Evolutionary conservation across 192 early-diverging fungal species (phyloP).

Genomic region (Jimgerdemannia flammicorona): DNA sequence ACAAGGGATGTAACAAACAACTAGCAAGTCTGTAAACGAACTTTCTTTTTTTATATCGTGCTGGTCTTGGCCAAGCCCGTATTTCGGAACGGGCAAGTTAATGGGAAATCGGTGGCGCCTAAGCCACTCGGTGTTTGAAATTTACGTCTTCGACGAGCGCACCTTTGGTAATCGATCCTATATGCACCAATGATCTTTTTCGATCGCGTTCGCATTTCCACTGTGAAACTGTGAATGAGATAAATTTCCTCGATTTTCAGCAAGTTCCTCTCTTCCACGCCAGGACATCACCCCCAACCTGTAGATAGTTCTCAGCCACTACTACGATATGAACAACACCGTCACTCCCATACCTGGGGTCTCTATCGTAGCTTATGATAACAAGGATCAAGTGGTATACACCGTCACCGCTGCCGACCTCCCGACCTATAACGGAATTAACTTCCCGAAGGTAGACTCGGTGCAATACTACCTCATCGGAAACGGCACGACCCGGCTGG

Average conservation of each 20-base stretch:
- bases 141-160: neutral
- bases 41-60: no score
- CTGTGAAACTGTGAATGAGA: neutral
- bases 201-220: neutral
- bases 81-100: no score
- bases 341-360: neutral
- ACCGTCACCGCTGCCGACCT: neutral
- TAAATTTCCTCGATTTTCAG: neutral
- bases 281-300: neutral
- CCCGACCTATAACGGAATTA: neutral
- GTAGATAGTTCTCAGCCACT: neutral
- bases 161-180: neutral
- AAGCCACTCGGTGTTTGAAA: neutral
- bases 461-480: conserved; percentile 11
- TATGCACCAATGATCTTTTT: neutral
- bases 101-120: neutral
- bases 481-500: neutral
- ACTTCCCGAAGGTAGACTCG: neutral
- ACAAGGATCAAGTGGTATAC: neutral
- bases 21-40: no score
- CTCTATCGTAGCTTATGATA: neutral
- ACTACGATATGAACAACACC: neutral
- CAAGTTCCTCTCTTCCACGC: neutral
- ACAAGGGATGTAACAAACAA: no score
- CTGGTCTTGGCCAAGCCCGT: no score